Conservation (phyloP, 106 monocot species). For the Alisma plantagoaquatica region DNA sequence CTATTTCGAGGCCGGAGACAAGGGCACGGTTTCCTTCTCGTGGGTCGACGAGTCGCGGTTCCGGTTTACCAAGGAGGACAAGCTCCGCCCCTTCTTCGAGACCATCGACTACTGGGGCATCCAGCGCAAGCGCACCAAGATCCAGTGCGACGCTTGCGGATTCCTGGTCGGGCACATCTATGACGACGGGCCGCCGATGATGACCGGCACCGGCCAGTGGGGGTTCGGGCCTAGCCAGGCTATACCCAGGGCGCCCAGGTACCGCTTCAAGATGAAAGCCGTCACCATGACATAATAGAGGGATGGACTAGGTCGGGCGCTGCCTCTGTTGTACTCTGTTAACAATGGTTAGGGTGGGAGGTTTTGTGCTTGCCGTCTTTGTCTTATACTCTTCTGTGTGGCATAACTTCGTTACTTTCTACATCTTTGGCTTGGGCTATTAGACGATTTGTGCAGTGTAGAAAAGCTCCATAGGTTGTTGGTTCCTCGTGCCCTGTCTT, state of each 20-base stretch:
- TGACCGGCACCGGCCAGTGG: constrained; percentile 75
- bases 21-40: constrained; percentile 84
- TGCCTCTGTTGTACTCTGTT: too few relatives aligned
- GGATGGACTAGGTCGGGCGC: too few relatives aligned
- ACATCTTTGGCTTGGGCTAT: too few relatives aligned
- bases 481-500: too few relatives aligned
- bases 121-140: constrained; percentile 57
- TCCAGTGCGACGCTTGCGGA: constrained; percentile 65
- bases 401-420: too few relatives aligned
- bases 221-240: constrained; percentile 91
- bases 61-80: constrained; percentile 58
- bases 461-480: too few relatives aligned
- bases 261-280: constrained; percentile 70
- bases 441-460: too few relatives aligned
- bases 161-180: constrained; percentile 70
- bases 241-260: constrained; percentile 68
- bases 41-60: constrained; percentile 84
- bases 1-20: constrained; percentile 97
- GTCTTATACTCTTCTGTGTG: too few relatives aligned
- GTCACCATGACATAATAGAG: constrained; percentile 7
- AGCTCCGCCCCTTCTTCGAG: constrained; percentile 83
- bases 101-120: constrained; percentile 96
- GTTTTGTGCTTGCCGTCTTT: too few relatives aligned
- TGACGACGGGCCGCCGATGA: constrained; percentile 82
- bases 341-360: neutral